A percentile compares a stretch with the other conserved stretches of the same genome.
Conservation (phyloP, 352 stramenopile species). For the Phytophthora aleatoria region DNA sequence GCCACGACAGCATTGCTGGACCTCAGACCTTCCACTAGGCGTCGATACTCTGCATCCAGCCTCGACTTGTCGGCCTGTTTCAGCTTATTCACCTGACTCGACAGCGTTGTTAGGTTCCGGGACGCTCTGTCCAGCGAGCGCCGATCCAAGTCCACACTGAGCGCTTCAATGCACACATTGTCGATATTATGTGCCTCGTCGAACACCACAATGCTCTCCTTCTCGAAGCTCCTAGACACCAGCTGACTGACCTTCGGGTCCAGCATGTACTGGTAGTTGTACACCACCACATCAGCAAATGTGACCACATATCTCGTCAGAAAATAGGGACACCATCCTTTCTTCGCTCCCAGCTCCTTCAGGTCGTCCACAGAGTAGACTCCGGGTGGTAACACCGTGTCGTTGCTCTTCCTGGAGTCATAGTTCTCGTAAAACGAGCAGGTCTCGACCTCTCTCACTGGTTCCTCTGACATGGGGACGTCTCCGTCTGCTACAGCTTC, state of each 20-base stretch:
- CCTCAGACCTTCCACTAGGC: slow-evolving; percentile 95
- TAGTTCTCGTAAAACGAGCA: slow-evolving; percentile 94
- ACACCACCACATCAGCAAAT: slow-evolving; percentile 98
- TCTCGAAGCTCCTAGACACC: slow-evolving; percentile 95
- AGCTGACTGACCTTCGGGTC: slow-evolving; percentile 95
- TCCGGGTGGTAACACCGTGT: slow-evolving; percentile 89
- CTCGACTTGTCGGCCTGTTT: slow-evolving; percentile 92
- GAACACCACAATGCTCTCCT: slow-evolving; percentile 94
- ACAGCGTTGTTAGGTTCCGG: slow-evolving; percentile 85
- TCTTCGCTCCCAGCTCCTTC: slow-evolving; percentile 90
- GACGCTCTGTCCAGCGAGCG: slow-evolving; percentile 92
- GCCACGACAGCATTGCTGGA: slow-evolving; percentile 85
- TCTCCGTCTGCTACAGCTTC: slow-evolving; percentile 15
- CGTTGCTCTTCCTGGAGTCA: slow-evolving; percentile 87
- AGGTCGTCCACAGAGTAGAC: slow-evolving; percentile 98
- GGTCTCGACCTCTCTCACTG: slow-evolving; percentile 52
- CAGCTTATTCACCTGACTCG: slow-evolving; percentile 78
- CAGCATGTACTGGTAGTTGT: slow-evolving; percentile 99
- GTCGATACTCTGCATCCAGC: slow-evolving; percentile 95
- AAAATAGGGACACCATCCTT: slow-evolving; percentile 99
- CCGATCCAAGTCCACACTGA: slow-evolving; percentile 96
- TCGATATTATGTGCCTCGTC: slow-evolving; percentile 99
- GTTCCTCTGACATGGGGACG: slow-evolving; percentile 5
- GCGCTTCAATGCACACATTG: slow-evolving; percentile 99
- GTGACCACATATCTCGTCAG: slow-evolving; percentile 97